Evolutionary conservation across 2,329 filamentous ascomycete species (phyloP).

Genomic region (Didymellaceae sp.): DNA sequence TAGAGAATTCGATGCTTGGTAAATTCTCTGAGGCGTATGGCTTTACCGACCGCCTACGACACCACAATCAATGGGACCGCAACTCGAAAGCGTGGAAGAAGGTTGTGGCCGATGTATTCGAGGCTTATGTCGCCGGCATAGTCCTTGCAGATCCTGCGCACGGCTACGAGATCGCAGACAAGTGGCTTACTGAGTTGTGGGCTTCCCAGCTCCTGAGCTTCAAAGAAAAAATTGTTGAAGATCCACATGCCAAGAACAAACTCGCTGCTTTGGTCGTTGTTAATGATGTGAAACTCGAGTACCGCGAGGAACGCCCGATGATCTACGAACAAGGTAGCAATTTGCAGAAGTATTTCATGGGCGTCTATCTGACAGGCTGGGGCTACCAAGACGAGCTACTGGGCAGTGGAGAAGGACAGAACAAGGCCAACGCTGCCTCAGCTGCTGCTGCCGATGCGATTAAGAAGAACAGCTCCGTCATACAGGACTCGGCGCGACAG

Average conservation of each 20-base stretch:
- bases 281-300: constrained; percentile 47
- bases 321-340: constrained; percentile 56
- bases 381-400: constrained; percentile 68
- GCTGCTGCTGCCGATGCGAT: constrained; percentile 71
- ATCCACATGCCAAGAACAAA: constrained; percentile 49
- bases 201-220: constrained; percentile 47
- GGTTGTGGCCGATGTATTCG: constrained; percentile 84
- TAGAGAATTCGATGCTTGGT: constrained; percentile 81
- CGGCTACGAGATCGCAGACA: constrained; percentile 66
- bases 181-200: constrained; percentile 82
- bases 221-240: constrained; percentile 43
- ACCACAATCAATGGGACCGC: constrained; percentile 50
- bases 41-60: constrained; percentile 68
- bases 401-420: constrained; percentile 67
- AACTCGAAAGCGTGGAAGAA: constrained; percentile 61
- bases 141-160: constrained; percentile 69
- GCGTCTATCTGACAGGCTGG: constrained; percentile 71
- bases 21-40: constrained; percentile 73
- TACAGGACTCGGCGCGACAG: constrained; percentile 25
- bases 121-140: constrained; percentile 84
- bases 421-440: constrained; percentile 72
- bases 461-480: constrained; percentile 48
- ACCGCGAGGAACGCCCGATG: constrained; percentile 59
- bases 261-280: constrained; percentile 46
- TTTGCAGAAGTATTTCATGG: constrained; percentile 67